Evolutionary conservation across 805 yeast species (phyloP).

Genomic region (Monosporozyma yasuniensis): DNA sequence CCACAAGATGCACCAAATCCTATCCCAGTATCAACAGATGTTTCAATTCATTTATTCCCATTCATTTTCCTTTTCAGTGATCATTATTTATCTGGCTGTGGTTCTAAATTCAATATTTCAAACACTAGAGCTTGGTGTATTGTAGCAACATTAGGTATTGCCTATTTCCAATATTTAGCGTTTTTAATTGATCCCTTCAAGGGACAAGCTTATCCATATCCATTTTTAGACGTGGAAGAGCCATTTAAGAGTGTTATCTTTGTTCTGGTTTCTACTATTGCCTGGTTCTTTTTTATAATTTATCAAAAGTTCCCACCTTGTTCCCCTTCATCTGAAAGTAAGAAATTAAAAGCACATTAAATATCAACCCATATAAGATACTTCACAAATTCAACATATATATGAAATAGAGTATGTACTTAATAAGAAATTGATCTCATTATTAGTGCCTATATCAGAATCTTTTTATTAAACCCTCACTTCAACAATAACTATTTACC

Average conservation of each 20-base stretch:
- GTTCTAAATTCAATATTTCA: constrained; percentile 32
- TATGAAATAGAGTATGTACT: no score
- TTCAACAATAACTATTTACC: no score
- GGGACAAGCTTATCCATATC: constrained; percentile 56
- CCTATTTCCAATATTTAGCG: constrained; percentile 48
- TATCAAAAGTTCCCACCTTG: constrained; percentile 28
- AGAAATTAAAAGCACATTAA: neutral
- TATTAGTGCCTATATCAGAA: no score
- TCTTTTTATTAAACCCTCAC: no score
- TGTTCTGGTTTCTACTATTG: constrained; percentile 34
- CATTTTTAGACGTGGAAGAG: constrained; percentile 49
- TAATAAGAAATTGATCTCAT: no score
- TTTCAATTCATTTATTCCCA: constrained; percentile 55
- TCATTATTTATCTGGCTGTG: constrained; percentile 40
- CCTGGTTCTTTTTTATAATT: constrained; percentile 25
- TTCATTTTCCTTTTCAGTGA: constrained; percentile 43
- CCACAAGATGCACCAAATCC: constrained; percentile 14
- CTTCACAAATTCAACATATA: no score
- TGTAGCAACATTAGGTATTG: constrained; percentile 33
- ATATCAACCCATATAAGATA: no score
- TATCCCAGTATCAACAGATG: constrained; percentile 44
- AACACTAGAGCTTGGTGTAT: constrained; percentile 34
- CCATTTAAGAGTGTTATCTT: constrained; percentile 41
- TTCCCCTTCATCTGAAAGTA: neutral
- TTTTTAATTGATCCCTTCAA: constrained; percentile 37